Conservation (phyloP, 352 stramenopile species). For the Globisporangium barbulae region DNA sequence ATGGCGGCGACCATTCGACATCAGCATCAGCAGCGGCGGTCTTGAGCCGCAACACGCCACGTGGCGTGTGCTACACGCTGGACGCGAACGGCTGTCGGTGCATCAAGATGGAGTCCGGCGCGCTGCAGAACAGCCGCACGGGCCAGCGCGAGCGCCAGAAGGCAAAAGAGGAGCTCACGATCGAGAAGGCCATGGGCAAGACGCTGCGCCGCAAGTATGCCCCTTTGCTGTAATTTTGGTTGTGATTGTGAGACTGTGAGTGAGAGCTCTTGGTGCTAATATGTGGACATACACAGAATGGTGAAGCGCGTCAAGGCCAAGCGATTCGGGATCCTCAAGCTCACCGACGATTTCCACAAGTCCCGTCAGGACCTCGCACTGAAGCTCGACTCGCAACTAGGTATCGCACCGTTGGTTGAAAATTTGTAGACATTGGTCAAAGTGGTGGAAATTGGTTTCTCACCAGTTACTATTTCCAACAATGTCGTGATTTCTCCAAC, state of each 20-base stretch:
- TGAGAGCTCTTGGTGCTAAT: not conserved
- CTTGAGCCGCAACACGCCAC: slow-evolving; percentile 21
- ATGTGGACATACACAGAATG: slow-evolving; percentile 32
- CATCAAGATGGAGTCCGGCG: slow-evolving; percentile 68
- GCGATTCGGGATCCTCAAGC: slow-evolving; percentile 34
- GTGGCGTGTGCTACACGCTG: slow-evolving; percentile 74
- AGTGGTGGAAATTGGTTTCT: slow-evolving; percentile 1
- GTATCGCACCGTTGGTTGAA: slow-evolving; percentile 13
- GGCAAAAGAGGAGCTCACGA: slow-evolving; percentile 37
- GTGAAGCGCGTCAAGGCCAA: slow-evolving; percentile 50
- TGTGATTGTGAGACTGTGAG: not conserved
- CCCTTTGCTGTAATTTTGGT: not conserved
- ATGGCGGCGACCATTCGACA: slow-evolving; percentile 2
- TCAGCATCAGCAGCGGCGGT: not conserved
- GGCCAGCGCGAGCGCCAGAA: slow-evolving; percentile 7
- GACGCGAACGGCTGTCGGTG: slow-evolving; percentile 52
- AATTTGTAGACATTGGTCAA: not conserved
- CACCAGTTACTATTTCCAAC: slow-evolving; percentile 1
- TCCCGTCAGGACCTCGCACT: slow-evolving; percentile 32
- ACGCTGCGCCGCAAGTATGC: slow-evolving; percentile 62
- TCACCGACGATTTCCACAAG: slow-evolving; percentile 47
- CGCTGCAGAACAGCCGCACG: slow-evolving; percentile 11
- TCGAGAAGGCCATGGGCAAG: slow-evolving; percentile 54
- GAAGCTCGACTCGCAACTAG: slow-evolving; percentile 53
- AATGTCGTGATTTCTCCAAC: not conserved